Evolutionary conservation across 768 basidiomycete species (phyloP), one percentile per base, ranked within the genome.

Genomic region (Phanerochaete carnosa): DNA sequence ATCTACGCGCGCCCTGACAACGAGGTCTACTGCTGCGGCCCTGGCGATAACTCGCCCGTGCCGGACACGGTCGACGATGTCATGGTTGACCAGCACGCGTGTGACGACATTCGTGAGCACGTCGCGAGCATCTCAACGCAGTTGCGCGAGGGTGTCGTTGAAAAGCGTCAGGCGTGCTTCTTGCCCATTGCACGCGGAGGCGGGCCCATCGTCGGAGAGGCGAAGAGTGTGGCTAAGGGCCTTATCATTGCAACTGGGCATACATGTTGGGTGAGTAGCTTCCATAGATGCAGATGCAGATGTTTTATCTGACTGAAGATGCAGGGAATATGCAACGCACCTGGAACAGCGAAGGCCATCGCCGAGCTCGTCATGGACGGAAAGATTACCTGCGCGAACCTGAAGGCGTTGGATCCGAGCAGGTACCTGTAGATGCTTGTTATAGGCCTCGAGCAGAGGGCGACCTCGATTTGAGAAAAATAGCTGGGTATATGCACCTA

Each of bases 291-390:
- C 25, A 28, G 54, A 25, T 23, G 28, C 6, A 19, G 16, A 6
- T 57, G n/a, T 47, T n/a, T 33, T 62, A 19, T 39, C 39, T 32
- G 12, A 55, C 16, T 50, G 33, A 30, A 16, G 33, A 50, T 30
- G 52, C 58, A 89, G 89, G 89, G 90, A 0, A 87, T 91, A 45
- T 90, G 85, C 70, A 90, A 90, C 69, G 92, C 87, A 2, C 92
- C 94, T 0, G 94, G 91, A 3, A 95, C 92, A 2, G 94, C 88
- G 1, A 83, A 81, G 64, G 84, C 83, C 7, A 70, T 97, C 45
- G 77, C 84, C 15, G 90, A 93, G 70, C 73, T 91, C 19, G 74
- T 94, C 7, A 76, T 94, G 74, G 82, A 87, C 32, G 89, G 89
- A 12, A 80, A 80, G 61, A 81, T 83, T 50, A 76, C 68, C 37